Evolutionary conservation across 768 basidiomycete genomes (phyloP).

Genomic region (Mycena haematopus): DNA sequence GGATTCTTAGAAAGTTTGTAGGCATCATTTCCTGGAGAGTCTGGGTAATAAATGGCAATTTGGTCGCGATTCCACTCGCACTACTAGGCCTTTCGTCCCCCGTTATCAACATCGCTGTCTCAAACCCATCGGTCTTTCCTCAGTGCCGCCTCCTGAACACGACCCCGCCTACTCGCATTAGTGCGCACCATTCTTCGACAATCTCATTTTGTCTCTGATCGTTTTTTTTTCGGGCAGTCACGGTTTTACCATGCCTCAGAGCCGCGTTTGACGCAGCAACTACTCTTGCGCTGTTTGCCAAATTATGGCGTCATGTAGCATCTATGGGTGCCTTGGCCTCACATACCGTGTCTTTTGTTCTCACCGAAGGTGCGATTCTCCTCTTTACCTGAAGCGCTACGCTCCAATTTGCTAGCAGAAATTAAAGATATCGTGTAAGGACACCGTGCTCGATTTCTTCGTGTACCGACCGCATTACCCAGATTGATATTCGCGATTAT

Average conservation of each 20-base stretch:
- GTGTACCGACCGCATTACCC: neutral
- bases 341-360: constrained; percentile 12
- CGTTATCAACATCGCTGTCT: neutral
- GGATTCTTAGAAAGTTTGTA: neutral
- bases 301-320: constrained; percentile 4
- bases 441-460: neutral
- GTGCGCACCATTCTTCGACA: neutral
- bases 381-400: too few species aligned
- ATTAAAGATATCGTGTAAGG: neutral
- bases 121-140: neutral
- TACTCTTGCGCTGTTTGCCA: neutral
- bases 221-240: neutral
- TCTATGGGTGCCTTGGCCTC: constrained; percentile 10
- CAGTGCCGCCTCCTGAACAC: neutral
- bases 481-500: constrained; percentile 17
- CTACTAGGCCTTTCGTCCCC: neutral
- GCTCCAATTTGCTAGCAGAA: neutral
- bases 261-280: constrained; percentile 12
- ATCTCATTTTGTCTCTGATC: neutral
- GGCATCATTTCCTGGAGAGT: constrained; percentile 3
- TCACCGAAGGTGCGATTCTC: constrained; percentile 3
- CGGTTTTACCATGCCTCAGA: constrained; percentile 11
- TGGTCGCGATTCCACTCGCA: neutral
- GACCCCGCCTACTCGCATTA: neutral
- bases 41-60: neutral